Evolutionary conservation across 2,329 filamentous ascomycete species (phyloP).

Genomic region (Fusarium sp.): DNA sequence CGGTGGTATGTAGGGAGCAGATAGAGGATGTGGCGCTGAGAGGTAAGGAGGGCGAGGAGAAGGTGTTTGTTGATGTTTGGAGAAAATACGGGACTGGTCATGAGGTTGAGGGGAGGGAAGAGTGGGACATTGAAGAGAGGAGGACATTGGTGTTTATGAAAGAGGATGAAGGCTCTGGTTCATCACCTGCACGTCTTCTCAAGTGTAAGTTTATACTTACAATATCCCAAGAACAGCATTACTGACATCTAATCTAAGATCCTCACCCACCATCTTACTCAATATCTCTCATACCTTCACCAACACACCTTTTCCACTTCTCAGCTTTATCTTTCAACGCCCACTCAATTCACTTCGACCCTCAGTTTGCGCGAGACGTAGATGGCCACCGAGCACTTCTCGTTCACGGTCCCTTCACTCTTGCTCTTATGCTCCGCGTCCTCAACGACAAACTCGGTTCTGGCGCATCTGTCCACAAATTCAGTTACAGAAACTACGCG

Average conservation of each 20-base stretch:
- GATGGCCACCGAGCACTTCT: constrained; percentile 82
- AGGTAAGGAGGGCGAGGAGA: constrained; percentile 52
- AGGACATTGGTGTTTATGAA: constrained; percentile 66
- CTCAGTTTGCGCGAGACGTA: constrained; percentile 71
- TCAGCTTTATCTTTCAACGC: constrained; percentile 93
- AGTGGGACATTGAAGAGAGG: constrained; percentile 57
- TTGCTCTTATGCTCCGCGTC: constrained; percentile 80
- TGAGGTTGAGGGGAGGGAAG: constrained; percentile 21
- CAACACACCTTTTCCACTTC: constrained; percentile 85
- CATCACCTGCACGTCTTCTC: constrained; percentile 35
- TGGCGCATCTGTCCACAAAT: constrained; percentile 57
- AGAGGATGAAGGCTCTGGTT: constrained; percentile 38
- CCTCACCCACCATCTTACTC: constrained; percentile 51
- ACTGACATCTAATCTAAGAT: constrained; percentile 40
- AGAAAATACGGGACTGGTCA: constrained; percentile 55
- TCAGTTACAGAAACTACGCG: constrained; percentile 84
- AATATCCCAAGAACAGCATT: background rate
- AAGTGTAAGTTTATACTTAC: constrained; percentile 42
- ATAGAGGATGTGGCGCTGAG: constrained; percentile 54
- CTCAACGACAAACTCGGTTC: constrained; percentile 52
- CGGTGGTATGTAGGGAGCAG: constrained; percentile 58
- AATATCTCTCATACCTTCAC: constrained; percentile 72
- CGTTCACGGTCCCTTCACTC: constrained; percentile 86
- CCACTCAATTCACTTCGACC: constrained; percentile 89
- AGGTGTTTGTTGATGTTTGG: constrained; percentile 64